Evolutionary conservation across 1,284 basidiomycete species (phyloP).

Genomic region (Sporisorium reilianum): DNA sequence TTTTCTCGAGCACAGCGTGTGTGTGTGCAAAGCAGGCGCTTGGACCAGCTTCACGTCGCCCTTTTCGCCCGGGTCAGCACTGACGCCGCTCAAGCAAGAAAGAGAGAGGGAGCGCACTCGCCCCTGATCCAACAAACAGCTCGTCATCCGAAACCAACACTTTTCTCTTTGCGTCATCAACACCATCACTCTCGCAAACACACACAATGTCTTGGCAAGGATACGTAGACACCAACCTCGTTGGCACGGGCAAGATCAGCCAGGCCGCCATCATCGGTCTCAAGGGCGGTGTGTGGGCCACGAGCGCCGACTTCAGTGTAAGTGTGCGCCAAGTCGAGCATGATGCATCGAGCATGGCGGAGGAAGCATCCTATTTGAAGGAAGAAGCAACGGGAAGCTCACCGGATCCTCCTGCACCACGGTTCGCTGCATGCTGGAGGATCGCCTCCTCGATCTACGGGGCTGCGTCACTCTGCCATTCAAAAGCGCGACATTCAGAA

Average conservation of each 20-base stretch:
- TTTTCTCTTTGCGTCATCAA: not conserved
- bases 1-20: not conserved
- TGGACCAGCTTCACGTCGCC: conserved; percentile 6
- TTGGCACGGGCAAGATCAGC: conserved; percentile 80
- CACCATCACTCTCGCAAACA: not conserved
- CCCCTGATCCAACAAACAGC: not conserved
- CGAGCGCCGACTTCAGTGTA: conserved; percentile 80
- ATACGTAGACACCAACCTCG: conserved; percentile 88
- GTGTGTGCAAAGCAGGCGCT: conserved; percentile 5
- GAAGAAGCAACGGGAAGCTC: not conserved
- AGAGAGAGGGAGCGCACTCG: conserved; percentile 3
- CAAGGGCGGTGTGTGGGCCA: conserved; percentile 89
- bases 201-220: conserved; percentile 72
- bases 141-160: conserved; percentile 16
- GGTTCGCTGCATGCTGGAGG: not conserved
- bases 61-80: conserved; percentile 17
- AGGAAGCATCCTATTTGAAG: not conserved
- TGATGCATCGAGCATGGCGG: not conserved
- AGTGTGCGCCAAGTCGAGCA: conserved; percentile 14
- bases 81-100: not conserved
- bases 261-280: conserved; percentile 87
- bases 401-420: not conserved
- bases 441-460: not conserved
- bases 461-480: no score
- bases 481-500: no score